Percentiles rank a stretch among this genome's conserved stretches.
phyloP scores from a whole-genome alignment of 768 basidiomycete genomes.

The Rhizopogon salebrosus region DNA sequence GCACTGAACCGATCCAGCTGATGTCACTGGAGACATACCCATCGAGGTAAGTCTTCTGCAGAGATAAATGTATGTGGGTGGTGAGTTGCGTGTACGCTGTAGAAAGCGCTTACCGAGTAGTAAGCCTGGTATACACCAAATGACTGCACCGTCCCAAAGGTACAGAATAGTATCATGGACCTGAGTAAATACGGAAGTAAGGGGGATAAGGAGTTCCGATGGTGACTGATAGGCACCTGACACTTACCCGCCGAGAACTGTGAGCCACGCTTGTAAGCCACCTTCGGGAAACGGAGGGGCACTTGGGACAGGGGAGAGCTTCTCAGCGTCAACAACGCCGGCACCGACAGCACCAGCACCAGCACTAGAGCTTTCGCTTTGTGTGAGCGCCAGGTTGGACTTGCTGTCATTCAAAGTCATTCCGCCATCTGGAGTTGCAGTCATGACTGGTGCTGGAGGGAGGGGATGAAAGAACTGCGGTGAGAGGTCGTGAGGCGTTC shows the following conservation, averaged over 20 bases:
- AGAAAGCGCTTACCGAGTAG: constrained; percentile 32
- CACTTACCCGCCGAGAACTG: constrained; percentile 42
- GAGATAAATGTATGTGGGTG: not conserved
- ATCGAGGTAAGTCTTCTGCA: constrained; percentile 31
- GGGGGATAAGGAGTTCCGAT: not conserved
- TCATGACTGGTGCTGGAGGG: constrained; percentile 3
- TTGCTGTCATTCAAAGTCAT: not conserved
- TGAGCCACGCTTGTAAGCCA: constrained; percentile 39
- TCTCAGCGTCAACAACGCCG: not conserved
- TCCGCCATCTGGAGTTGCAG: not conserved
- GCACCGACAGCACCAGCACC: not conserved
- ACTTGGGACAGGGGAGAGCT: not conserved
- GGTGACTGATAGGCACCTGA: not conserved
- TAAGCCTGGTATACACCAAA: constrained; percentile 49
- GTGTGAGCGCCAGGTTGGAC: not conserved
- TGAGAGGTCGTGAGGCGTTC: not conserved
- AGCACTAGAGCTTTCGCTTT: not conserved
- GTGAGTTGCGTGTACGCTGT: not conserved
- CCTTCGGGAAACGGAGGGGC: constrained; percentile 37
- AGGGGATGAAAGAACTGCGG: not conserved
- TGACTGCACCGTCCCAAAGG: constrained; percentile 44
- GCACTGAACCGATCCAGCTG: constrained; percentile 48
- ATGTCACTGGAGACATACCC: constrained; percentile 38
- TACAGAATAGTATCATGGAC: constrained; percentile 40
- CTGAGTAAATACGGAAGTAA: constrained; percentile 16